Percentiles rank a stretch among this genome's conserved stretches.
Evolutionary conservation across 805 yeast species (phyloP).

Genomic region (Vanderwaltozyma verrucispora): DNA sequence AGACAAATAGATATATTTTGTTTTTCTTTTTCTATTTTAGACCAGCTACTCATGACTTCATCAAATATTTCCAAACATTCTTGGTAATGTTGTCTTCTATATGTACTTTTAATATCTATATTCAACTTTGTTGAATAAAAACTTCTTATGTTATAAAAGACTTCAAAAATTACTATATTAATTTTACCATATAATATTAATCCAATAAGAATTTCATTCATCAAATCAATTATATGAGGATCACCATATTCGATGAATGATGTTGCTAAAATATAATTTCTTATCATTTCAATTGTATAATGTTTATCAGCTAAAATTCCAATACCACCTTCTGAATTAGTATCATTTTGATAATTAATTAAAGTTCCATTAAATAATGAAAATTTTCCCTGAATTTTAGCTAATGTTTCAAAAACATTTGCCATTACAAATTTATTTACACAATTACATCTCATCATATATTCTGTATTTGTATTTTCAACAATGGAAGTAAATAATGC

Average conservation of each 20-base stretch:
- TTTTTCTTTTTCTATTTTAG: not conserved
- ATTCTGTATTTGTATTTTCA: constrained; percentile 9
- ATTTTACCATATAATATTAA: constrained; percentile 36
- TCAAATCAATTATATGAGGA: constrained; percentile 25
- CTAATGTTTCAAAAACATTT: constrained; percentile 12
- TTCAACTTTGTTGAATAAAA: constrained; percentile 12
- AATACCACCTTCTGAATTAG: not conserved
- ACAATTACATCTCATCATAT: constrained; percentile 2
- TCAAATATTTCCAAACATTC: constrained; percentile 7
- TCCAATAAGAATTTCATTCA: constrained; percentile 35
- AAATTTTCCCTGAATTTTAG: constrained; percentile 10
- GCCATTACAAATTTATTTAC: constrained; percentile 4
- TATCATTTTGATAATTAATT: constrained; percentile 7
- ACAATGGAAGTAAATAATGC: constrained; percentile 9
- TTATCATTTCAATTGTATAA: constrained; percentile 29
- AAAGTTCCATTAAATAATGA: constrained; percentile 11
- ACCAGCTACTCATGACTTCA: constrained; percentile 7
- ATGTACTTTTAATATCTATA: not conserved
- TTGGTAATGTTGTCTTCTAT: constrained; percentile 1
- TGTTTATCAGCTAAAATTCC: constrained; percentile 8
- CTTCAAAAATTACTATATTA: constrained; percentile 34
- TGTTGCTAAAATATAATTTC: constrained; percentile 31
- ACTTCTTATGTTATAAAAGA: constrained; percentile 31
- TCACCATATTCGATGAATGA: constrained; percentile 30
- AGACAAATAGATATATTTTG: too few species aligned